phyloP scores from a whole-genome alignment of 345 rosid genomes.

The Durio zibethinus region DNA sequence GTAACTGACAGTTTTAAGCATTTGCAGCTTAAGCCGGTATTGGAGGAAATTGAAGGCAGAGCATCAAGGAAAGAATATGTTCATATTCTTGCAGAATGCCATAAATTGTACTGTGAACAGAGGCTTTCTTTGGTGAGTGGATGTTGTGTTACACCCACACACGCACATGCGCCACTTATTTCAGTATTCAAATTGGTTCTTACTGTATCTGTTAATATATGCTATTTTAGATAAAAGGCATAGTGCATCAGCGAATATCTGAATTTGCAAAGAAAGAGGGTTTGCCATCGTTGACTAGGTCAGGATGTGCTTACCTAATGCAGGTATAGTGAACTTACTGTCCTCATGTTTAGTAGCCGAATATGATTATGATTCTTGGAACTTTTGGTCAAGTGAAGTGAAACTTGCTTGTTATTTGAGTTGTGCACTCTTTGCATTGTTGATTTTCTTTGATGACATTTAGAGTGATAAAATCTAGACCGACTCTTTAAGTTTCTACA shows the following conservation, averaged over 20 bases:
- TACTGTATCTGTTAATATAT: not conserved
- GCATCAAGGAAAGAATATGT: slow-evolving; percentile 83
- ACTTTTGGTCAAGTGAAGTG: slow-evolving; percentile 8
- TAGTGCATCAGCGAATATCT: slow-evolving; percentile 82
- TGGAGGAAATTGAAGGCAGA: slow-evolving; percentile 92
- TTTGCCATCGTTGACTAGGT: slow-evolving; percentile 89
- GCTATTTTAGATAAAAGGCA: slow-evolving; percentile 64
- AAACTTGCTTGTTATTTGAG: not conserved
- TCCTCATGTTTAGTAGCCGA: not conserved
- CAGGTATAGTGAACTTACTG: slow-evolving; percentile 50
- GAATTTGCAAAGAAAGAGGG: slow-evolving; percentile 89
- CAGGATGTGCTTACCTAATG: slow-evolving; percentile 94
- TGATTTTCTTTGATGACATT: slow-evolving; percentile 5
- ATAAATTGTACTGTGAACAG: slow-evolving; percentile 90
- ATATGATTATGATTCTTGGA: not conserved
- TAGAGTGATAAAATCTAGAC: not conserved
- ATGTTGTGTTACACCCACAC: slow-evolving; percentile 19
- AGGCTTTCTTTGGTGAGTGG: slow-evolving; percentile 81
- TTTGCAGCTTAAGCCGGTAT: slow-evolving; percentile 83
- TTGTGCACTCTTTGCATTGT: not conserved
- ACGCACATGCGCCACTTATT: not conserved
- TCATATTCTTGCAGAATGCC: slow-evolving; percentile 87
- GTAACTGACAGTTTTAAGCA: slow-evolving; percentile 24
- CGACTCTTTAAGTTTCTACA: slow-evolving; percentile 1
- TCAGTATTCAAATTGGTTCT: not conserved